phyloP scores from a whole-genome alignment of 352 stramenopile species.

The Poterioochromonas sp. region DNA sequence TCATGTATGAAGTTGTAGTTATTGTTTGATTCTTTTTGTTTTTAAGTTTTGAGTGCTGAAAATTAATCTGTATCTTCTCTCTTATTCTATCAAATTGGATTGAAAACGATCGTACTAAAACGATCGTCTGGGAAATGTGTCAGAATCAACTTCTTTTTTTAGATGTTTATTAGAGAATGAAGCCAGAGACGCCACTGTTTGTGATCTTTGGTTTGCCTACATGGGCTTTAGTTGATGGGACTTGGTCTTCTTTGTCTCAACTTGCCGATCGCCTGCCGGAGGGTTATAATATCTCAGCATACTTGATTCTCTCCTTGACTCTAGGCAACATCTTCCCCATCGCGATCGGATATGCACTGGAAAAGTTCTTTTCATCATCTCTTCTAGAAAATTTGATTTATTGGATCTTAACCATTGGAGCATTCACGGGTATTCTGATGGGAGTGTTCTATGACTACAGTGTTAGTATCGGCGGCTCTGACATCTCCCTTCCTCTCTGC shows the following conservation, averaged over 20 bases:
- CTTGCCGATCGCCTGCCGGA: neutral
- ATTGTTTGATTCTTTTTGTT: too few relatives aligned
- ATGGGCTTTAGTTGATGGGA: conserved; percentile 14
- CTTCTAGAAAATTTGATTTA: neutral
- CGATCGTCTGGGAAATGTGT: too few relatives aligned
- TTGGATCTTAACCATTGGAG: neutral
- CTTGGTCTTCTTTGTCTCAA: conserved; percentile 2
- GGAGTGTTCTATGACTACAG: neutral
- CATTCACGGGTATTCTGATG: neutral
- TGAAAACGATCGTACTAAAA: too few relatives aligned
- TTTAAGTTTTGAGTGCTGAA: too few relatives aligned
- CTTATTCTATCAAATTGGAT: too few relatives aligned
- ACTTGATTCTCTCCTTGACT: conserved; percentile 5
- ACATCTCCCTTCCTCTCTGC: neutral
- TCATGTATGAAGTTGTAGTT: too few relatives aligned
- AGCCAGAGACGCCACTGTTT: too few relatives aligned
- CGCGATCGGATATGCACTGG: neutral
- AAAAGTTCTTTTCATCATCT: neutral
- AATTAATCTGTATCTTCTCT: too few relatives aligned
- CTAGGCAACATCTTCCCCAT: neutral
- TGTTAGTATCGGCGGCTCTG: neutral
- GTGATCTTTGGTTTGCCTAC: neutral
- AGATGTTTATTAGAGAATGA: too few relatives aligned
- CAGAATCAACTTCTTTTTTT: too few relatives aligned
- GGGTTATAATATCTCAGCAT: conserved; percentile 12